Percentiles rank a stretch among this genome's conserved stretches.
These are phyloP conservation scores for Coriolopsis trogii DNA, from an alignment of 1,284 basidiomycete species.

Conservation along the genomic window DNA sequence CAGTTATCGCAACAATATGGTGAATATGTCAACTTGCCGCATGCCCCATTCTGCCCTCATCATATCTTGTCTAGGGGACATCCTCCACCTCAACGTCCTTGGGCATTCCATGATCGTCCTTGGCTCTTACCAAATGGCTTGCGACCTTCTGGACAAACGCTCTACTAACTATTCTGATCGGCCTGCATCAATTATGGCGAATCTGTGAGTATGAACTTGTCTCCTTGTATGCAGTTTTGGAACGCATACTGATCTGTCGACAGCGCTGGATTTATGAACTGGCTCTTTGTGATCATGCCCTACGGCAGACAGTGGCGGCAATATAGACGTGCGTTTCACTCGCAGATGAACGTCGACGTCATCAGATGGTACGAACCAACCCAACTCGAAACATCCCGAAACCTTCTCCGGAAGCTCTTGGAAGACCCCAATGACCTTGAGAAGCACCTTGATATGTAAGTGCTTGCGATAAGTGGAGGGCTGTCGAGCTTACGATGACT, in stretches of 20 bases:
- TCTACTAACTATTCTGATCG: conserved; percentile 47
- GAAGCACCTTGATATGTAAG: not conserved
- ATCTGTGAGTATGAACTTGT: conserved; percentile 2
- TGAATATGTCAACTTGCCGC: not conserved
- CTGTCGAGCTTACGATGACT: not conserved
- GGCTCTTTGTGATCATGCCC: not conserved
- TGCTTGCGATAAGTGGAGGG: not conserved
- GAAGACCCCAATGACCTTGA: not conserved
- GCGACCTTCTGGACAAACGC: conserved; percentile 54
- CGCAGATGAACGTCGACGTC: not conserved
- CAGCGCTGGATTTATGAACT: conserved; percentile 1
- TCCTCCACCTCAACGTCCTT: conserved; percentile 8
- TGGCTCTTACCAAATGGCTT: conserved; percentile 44
- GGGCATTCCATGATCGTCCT: conserved; percentile 17
- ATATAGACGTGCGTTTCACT: conserved; percentile 5
- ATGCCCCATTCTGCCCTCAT: not conserved
- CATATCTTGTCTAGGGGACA: not conserved
- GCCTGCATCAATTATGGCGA: conserved; percentile 2
- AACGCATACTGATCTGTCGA: not conserved
- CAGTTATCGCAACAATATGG: not conserved
- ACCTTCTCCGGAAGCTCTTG: not conserved
- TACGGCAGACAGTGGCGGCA: conserved; percentile 9
- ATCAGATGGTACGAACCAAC: not conserved
- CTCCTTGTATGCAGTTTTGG: not conserved
- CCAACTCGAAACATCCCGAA: not conserved